Evolutionary conservation across 768 basidiomycete species (phyloP), one percentile per base, ranked within the genome.

Genomic region (Serendipita sp.): DNA sequence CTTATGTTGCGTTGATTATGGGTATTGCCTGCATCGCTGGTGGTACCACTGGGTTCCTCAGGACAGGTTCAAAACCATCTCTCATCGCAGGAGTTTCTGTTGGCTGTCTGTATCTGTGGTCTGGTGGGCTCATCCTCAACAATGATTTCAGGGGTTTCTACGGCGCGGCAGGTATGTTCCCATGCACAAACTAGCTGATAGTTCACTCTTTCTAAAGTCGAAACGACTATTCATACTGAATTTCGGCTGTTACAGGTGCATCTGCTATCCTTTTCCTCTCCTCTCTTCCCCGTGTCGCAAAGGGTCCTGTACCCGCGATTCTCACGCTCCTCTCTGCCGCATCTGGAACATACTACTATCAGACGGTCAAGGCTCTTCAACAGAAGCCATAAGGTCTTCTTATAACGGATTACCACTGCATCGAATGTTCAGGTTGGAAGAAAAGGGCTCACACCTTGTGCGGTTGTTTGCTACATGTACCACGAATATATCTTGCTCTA

Each of bases 51-150:
- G 90, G 88, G 35, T 89, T 82, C 67, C 81, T 77, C 4, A 78
- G 81, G 68, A 88, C 85, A 66, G 81, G 85, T 28, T 91, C 89
- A 36, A 76, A 91, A 35, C 91, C 90, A 3, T 91, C 91, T 11
- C 73, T 92, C 46, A 82, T 91, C 18, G 90, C 90, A 65, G 90
- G 90, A 44, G 80, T 89, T 48, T 79, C 85, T 69, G 88, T 92
- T 52, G 90, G 89, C 66, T 75, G 81, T 16, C 78, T 90, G 56
- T 92, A 88, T 73, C 77, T 90, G 30, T 91, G 84, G 81, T 85
- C 88, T 65, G 89, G 85, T 44, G 81, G 88, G 67, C 78, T 77
- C 70, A 86, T 92, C 68, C 83, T 84, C 66, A 88, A 81, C 71
- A 86, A 88, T 44, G 80, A 82, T 11, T 71, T 81, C 2, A 84